Base-by-base conservation (phyloP, 805 yeast species). In the Candida mattraensis region DNA sequence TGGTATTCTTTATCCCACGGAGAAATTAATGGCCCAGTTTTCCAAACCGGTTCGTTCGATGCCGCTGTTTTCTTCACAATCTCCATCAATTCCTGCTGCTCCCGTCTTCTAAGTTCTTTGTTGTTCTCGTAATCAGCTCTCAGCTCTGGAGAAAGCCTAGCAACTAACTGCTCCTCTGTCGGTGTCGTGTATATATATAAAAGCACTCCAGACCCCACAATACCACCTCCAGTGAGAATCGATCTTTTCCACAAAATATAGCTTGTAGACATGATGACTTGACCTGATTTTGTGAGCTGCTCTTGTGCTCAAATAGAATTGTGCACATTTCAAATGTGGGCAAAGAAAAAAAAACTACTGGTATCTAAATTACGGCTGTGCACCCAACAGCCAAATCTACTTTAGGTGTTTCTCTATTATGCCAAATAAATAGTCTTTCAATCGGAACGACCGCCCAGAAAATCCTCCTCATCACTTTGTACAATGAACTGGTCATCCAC, bases 31-130 rank as follows among this genome's bases (percentile, higher is more conserved):
- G 78, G 66, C 0, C 89, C 94, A 0, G 94, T 78, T 55, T 74
- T 81, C 95, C 95, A 85, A 31, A 84, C 77, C 0, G 95, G 95
- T 37, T 83, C 87, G 47, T 79, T 70, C 11, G 87, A 79, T 1
- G 72, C 69, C 2, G 87, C 61, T 0, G 93, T 83, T 43, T 72
- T 54, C 39, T 72, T 66, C 1, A 77, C 89, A 17, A 83, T 77
- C 44, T 74, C 75, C 74, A 83, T 82, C 44, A 85, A 58, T 51
- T 76, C 82, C 45, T 72, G 71, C 53, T 84, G 91, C 56, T 85
- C 94, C 39, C 69, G 66, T 48, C 73, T 73, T 55, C 91, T 73
- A 18, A 83, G 57, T 7, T 66, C 78, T 46, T 67, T 71, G 51
- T 83, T 80, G 35, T 69, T 64, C 48, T 82, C 88, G 57, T 85